Conservation (phyloP, 2,329 filamentous ascomycete species). For the Endoconidiophora polonica region DNA sequence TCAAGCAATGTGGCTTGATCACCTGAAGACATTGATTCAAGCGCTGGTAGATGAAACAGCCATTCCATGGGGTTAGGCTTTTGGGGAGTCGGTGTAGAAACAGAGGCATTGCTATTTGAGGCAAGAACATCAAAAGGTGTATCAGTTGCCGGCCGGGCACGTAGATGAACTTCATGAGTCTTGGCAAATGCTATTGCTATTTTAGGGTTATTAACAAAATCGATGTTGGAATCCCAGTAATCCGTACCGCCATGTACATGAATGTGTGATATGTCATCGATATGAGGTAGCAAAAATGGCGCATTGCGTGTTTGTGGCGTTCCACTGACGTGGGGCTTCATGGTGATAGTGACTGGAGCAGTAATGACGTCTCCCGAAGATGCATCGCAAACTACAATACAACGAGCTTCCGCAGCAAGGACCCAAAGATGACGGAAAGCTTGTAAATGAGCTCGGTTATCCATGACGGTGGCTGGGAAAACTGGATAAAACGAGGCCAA, state of each 20-base stretch:
- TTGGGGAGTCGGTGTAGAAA: not conserved
- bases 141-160: conserved; percentile 51
- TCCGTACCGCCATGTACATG: conserved; percentile 42
- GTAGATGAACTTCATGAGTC: conserved; percentile 59
- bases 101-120: not conserved
- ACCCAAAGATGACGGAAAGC: conserved; percentile 97
- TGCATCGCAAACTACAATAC: conserved; percentile 73
- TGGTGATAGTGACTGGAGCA: conserved; percentile 50
- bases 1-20: conserved; percentile 49
- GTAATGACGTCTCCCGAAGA: conserved; percentile 66
- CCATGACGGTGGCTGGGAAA: conserved; percentile 75
- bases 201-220: conserved; percentile 47
- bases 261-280: conserved; percentile 44
- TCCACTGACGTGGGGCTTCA: conserved; percentile 28
- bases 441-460: conserved; percentile 88
- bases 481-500: conserved; percentile 88
- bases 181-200: conserved; percentile 45
- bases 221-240: conserved; percentile 69
- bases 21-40: conserved; percentile 38
- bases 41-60: conserved; percentile 51
- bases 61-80: conserved; percentile 44
- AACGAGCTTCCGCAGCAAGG: conserved; percentile 75
- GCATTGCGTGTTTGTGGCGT: conserved; percentile 16
- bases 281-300: conserved; percentile 46
- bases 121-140: conserved; percentile 35